Evolutionary conservation across 176 grass and related monocot genomes (phyloP).

Genomic region (Aegilops longissima): DNA sequence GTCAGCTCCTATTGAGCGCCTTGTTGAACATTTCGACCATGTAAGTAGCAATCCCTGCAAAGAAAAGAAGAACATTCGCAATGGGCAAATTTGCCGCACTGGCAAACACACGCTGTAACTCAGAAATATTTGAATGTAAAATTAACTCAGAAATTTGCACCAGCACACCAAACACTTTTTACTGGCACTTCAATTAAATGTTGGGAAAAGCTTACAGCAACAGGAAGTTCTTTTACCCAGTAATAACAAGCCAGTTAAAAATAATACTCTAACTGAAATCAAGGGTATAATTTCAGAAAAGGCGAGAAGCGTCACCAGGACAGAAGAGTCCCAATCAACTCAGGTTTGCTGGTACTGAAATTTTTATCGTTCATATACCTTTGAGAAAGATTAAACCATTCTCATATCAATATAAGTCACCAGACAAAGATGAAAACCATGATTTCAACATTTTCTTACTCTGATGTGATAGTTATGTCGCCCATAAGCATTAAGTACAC

Average conservation of each 20-base stretch:
- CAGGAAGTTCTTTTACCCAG: not conserved
- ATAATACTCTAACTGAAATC: not conserved
- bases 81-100: too few species aligned
- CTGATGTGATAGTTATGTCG: not conserved
- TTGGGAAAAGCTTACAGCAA: not conserved
- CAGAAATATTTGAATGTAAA: too few species aligned
- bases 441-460: not conserved
- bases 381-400: not conserved
- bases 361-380: not conserved
- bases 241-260: not conserved
- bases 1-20: slow-evolving; percentile 61
- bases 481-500: not conserved
- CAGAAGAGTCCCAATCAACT: not conserved
- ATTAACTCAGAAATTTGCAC: too few species aligned
- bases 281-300: not conserved
- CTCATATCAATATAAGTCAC: not conserved
- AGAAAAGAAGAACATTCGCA: too few species aligned
- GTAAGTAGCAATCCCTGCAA: too few species aligned
- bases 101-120: too few species aligned
- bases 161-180: not conserved
- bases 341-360: not conserved
- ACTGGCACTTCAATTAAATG: not conserved
- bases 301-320: not conserved
- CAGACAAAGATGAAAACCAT: not conserved
- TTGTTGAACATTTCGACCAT: slow-evolving; percentile 54